Conservation (phyloP, 441 rosid species). For the Gossypium schwendimanii region DNA sequence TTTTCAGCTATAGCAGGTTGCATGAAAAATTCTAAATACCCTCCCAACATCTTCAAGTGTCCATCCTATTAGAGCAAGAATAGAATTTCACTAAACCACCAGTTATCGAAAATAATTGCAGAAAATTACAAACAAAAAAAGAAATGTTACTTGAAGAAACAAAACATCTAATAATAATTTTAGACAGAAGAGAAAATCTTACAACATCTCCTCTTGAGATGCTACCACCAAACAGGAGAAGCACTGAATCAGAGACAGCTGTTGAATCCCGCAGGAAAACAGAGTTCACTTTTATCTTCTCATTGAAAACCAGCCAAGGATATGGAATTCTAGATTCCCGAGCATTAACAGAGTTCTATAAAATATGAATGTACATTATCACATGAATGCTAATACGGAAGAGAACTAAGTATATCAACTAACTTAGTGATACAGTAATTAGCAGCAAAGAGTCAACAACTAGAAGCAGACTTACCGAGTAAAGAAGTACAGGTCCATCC, state of each 20-base stretch:
- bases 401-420: not conserved
- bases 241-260: constrained; percentile 76
- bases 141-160: not conserved
- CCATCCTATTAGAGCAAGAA: constrained; percentile 55
- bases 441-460: constrained; percentile 7
- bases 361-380: constrained; percentile 8
- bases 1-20: constrained; percentile 58
- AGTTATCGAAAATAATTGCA: not conserved
- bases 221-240: constrained; percentile 86
- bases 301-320: constrained; percentile 92
- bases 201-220: constrained; percentile 59
- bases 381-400: not conserved
- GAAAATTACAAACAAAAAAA: not conserved
- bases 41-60: constrained; percentile 91
- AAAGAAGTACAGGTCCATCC: constrained; percentile 79
- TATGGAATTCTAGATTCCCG: constrained; percentile 66
- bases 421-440: not conserved
- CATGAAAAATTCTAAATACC: constrained; percentile 86
- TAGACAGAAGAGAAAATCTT: constrained; percentile 20
- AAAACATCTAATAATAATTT: not conserved
- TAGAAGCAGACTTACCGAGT: constrained; percentile 45
- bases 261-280: constrained; percentile 89
- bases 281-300: constrained; percentile 92
- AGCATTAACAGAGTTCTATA: constrained; percentile 80
- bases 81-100: constrained; percentile 3